Percentiles rank a stretch among this genome's conserved stretches.
Evolutionary conservation across 2,329 filamentous ascomycete species (phyloP).

Genomic region (Xenosphaeropsis pyriputrescens): DNA sequence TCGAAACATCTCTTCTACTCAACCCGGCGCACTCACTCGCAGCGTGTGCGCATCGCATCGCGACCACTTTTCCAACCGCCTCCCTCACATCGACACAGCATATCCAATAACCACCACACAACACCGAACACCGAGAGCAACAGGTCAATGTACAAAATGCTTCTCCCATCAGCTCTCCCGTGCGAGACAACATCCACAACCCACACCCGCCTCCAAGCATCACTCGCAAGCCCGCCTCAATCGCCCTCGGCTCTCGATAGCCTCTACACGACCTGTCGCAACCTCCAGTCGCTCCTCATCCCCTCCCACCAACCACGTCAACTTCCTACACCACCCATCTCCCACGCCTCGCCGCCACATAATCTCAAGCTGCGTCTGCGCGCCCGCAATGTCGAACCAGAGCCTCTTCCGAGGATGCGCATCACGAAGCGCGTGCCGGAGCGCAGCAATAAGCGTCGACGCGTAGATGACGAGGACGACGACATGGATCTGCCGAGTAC

Average conservation of each 20-base stretch:
- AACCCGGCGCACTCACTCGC: too few species aligned
- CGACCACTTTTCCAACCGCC: neutral
- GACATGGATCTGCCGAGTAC: slow-evolving; percentile 23
- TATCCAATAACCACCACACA: neutral
- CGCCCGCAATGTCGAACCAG: slow-evolving; percentile 20
- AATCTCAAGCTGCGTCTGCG: slow-evolving; percentile 41
- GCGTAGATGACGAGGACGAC: slow-evolving; percentile 21
- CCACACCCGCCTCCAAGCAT: slow-evolving; percentile 20
- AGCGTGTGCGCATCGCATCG: too few species aligned
- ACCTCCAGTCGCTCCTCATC: slow-evolving; percentile 40
- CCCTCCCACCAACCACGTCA: slow-evolving; percentile 22
- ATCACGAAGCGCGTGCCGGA: slow-evolving; percentile 34
- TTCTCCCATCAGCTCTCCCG: slow-evolving; percentile 41
- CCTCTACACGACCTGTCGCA: slow-evolving; percentile 44
- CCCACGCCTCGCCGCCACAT: slow-evolving; percentile 8
- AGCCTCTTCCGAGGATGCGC: slow-evolving; percentile 18
- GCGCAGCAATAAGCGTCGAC: slow-evolving; percentile 37
- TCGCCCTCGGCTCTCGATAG: slow-evolving; percentile 32
- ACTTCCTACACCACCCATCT: slow-evolving; percentile 40
- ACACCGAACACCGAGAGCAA: neutral
- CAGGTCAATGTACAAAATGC: slow-evolving; percentile 24
- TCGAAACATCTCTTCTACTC: too few species aligned
- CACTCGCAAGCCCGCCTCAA: slow-evolving; percentile 39
- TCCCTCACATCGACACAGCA: neutral
- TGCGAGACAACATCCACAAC: slow-evolving; percentile 29